Evolutionary conservation across 805 yeast species (phyloP).

Genomic region (Pichia occidentalis): DNA sequence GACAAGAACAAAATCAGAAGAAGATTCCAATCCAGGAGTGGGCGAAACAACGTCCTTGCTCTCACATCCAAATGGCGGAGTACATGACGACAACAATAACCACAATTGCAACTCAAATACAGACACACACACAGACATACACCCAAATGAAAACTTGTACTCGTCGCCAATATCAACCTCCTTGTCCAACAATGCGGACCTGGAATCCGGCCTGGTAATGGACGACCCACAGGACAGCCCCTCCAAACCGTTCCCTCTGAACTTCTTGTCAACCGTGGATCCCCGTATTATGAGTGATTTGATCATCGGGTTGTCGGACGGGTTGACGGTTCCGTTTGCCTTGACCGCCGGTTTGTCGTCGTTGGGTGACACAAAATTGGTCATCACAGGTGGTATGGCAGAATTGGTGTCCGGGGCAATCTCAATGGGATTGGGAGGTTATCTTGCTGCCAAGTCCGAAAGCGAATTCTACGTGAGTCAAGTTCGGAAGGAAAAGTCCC

Average conservation of each 20-base stretch:
- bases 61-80: too few species aligned
- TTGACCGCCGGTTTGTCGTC: conserved; percentile 93
- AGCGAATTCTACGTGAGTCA: conserved; percentile 65
- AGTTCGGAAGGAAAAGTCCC: conserved; percentile 63
- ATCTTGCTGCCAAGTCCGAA: conserved; percentile 89
- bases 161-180: too few species aligned
- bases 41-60: too few species aligned
- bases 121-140: too few species aligned
- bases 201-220: too few species aligned
- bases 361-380: conserved; percentile 81
- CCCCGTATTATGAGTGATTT: conserved; percentile 93
- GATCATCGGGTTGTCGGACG: conserved; percentile 91
- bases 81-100: too few species aligned
- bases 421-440: conserved; percentile 97
- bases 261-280: conserved; percentile 50
- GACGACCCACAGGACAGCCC: too few species aligned
- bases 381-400: conserved; percentile 96
- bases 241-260: conserved; percentile 4
- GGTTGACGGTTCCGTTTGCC: conserved; percentile 97
- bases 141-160: too few species aligned
- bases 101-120: too few species aligned
- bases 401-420: conserved; percentile 96
- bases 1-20: too few species aligned
- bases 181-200: too few species aligned
- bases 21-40: too few species aligned